Percentiles rank a stretch among this genome's conserved stretches.
These are phyloP conservation scores for Rutstroemia sp. DNA, from an alignment of 2,329 filamentous ascomycete species.

Conservation along the genomic window DNA sequence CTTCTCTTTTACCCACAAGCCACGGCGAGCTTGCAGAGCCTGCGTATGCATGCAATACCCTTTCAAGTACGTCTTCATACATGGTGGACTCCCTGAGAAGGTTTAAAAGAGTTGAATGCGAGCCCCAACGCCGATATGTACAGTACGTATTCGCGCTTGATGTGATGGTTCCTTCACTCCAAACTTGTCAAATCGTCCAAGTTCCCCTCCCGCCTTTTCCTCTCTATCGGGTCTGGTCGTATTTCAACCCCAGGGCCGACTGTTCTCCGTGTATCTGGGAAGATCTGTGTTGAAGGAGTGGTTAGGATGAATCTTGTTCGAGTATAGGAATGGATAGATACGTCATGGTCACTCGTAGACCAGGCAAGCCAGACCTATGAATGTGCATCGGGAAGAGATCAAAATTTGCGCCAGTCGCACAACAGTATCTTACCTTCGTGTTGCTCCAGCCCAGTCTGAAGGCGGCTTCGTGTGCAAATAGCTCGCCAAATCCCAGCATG, in stretches of 20 bases:
- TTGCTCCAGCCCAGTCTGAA: constrained; percentile 89
- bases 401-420: no score
- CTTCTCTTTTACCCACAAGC: no score
- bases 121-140: constrained; percentile 20
- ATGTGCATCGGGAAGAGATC: background rate
- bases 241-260: constrained; percentile 80
- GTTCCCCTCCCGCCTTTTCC: constrained; percentile 37
- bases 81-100: background rate
- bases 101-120: constrained; percentile 9
- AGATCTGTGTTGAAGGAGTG: constrained; percentile 22
- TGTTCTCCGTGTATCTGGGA: constrained; percentile 37
- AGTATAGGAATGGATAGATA: background rate
- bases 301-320: background rate
- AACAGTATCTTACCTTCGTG: constrained; percentile 62
- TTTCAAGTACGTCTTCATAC: background rate
- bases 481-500: constrained; percentile 95
- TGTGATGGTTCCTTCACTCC: constrained; percentile 22
- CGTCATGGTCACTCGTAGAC: background rate
- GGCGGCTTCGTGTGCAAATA: constrained; percentile 93
- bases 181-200: constrained; percentile 57
- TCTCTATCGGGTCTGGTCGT: constrained; percentile 51
- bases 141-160: constrained; percentile 4
- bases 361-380: no score
- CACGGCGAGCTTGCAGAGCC: background rate
- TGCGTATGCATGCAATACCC: background rate